Evolutionary conservation across 306 rosid genomes (phyloP).

Genomic region (Cyclanthera cordifolia): DNA sequence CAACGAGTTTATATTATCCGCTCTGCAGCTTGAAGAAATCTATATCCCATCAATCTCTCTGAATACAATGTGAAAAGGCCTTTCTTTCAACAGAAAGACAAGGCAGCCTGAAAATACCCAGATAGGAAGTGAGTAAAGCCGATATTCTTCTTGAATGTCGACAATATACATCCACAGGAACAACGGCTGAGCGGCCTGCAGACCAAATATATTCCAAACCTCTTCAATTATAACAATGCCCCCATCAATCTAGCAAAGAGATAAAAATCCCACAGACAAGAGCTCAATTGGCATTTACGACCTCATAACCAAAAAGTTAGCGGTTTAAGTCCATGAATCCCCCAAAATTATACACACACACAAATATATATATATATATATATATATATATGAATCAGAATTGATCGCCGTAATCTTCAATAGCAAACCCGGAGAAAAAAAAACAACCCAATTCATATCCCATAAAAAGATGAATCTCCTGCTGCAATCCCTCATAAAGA

Average conservation of each 20-base stretch:
- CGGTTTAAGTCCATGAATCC: too few relatives aligned
- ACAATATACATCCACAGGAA: conserved; percentile 56
- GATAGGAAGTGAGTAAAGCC: conserved; percentile 48
- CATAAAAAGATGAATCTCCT: not conserved
- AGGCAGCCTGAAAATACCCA: conserved; percentile 49
- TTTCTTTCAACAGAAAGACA: conserved; percentile 19
- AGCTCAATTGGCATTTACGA: too few relatives aligned
- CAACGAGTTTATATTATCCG: conserved; percentile 26
- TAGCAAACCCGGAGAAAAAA: too few relatives aligned
- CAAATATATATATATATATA: too few relatives aligned
- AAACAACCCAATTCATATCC: too few relatives aligned
- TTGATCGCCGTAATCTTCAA: not conserved
- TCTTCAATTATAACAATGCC: conserved; percentile 17
- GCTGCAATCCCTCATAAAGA: not conserved
- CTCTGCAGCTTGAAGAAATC: conserved; percentile 57
- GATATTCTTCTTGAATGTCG: conserved; percentile 26
- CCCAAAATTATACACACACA: too few relatives aligned
- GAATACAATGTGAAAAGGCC: conserved; percentile 20
- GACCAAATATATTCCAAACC: conserved; percentile 7
- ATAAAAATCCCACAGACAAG: too few relatives aligned
- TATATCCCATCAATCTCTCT: conserved; percentile 58
- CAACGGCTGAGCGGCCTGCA: conserved; percentile 10
- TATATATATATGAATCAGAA: too few relatives aligned
- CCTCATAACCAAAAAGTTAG: too few relatives aligned
- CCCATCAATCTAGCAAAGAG: too few relatives aligned